A percentile compares a stretch with the other conserved stretches of the same genome.
Conservation (phyloP, 164 flowering plant genomes). For the Vitis rupestris region DNA sequence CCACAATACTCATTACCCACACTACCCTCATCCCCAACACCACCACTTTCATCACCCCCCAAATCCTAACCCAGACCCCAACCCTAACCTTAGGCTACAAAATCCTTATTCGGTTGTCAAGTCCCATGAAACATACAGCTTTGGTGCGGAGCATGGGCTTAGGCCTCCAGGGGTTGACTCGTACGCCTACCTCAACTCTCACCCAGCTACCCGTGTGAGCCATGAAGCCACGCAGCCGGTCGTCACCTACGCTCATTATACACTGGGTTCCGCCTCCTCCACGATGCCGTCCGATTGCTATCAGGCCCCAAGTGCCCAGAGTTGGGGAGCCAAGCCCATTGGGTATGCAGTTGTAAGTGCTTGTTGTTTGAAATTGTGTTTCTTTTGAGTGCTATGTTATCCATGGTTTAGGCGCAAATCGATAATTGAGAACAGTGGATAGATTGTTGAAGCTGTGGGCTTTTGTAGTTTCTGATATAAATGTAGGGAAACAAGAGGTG, state of each 20-base stretch:
- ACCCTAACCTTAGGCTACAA: background rate
- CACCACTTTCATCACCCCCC: background rate
- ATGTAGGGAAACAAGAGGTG: no score
- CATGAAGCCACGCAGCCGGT: background rate
- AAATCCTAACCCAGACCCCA: conserved; percentile 4
- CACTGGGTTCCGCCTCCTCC: background rate
- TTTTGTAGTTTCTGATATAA: no score
- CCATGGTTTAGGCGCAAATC: no score
- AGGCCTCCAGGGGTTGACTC: conserved; percentile 1
- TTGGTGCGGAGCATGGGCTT: background rate
- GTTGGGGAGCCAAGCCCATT: conserved; percentile 3
- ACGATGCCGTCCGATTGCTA: background rate
- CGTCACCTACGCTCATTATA: background rate
- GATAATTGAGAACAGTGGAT: no score
- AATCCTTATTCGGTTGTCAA: background rate
- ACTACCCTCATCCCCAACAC: background rate
- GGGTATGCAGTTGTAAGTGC: conserved; percentile 10
- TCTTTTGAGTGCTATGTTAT: background rate
- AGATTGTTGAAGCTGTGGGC: no score
- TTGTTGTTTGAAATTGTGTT: background rate
- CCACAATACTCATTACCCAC: background rate
- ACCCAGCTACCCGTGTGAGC: background rate
- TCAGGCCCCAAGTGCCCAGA: background rate
- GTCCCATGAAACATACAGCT: background rate
- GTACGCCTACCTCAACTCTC: background rate